phyloP scores from a whole-genome alignment of 371 early-diverging fungal species.

The Rhizopus delemar region DNA sequence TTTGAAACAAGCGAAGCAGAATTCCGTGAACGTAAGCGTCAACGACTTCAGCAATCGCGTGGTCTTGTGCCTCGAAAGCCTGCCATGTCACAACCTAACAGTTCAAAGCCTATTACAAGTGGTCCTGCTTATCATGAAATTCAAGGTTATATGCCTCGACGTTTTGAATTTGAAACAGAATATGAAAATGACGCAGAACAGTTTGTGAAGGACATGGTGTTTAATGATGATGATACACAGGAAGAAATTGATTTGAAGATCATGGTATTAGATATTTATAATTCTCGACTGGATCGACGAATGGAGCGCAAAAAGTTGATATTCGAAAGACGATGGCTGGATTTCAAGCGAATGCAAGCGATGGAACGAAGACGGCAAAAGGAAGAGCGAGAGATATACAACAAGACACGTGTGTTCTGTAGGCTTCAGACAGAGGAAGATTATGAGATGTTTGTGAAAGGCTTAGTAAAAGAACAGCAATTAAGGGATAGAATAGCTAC shows the following conservation, averaged over 20 bases:
- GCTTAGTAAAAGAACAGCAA: conserved; percentile 74
- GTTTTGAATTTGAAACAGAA: conserved; percentile 97
- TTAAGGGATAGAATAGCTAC: conserved; percentile 79
- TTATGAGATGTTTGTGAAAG: conserved; percentile 80
- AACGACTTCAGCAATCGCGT: conserved; percentile 45
- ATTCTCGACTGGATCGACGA: conserved; percentile 82
- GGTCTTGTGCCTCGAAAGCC: conserved; percentile 39
- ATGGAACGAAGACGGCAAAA: conserved; percentile 79
- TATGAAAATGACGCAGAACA: conserved; percentile 96
- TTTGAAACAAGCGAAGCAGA: conserved; percentile 49
- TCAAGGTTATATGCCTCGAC: conserved; percentile 96
- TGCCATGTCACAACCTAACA: conserved; percentile 26
- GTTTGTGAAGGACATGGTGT: conserved; percentile 89
- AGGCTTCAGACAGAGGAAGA: conserved; percentile 83
- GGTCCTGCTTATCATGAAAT: conserved; percentile 95
- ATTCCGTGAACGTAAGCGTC: conserved; percentile 44
- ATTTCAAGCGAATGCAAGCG: conserved; percentile 80
- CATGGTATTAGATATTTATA: conserved; percentile 92
- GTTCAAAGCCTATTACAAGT: conserved; percentile 71
- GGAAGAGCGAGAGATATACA: conserved; percentile 83
- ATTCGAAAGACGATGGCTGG: conserved; percentile 82
- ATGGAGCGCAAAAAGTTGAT: conserved; percentile 84
- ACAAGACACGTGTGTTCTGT: conserved; percentile 86
- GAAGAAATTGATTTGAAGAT: conserved; percentile 91
- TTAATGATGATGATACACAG: conserved; percentile 82